These are phyloP conservation scores for Colletotrichum orbiculare DNA, from an alignment of 2,329 filamentous ascomycete genomes.

Conservation along the genomic window DNA sequence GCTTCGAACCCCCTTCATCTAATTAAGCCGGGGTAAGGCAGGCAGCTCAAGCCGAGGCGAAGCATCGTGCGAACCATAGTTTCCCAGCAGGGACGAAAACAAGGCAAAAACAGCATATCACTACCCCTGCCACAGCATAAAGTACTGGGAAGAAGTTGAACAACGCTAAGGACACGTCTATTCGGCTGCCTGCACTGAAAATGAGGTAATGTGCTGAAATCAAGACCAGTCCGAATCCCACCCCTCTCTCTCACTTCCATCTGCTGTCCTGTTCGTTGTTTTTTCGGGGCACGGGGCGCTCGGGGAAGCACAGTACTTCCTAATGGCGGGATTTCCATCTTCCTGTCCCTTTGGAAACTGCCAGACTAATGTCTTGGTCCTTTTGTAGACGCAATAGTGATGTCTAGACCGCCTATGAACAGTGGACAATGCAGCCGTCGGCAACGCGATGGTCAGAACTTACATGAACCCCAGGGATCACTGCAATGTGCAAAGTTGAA, in stretches of 20 bases:
- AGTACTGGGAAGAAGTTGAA: not conserved
- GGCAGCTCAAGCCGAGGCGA: not conserved
- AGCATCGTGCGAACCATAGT: conserved; percentile 1
- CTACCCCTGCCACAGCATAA: conserved; percentile 6
- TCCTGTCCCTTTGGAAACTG: not conserved
- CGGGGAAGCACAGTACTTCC: conserved; percentile 4
- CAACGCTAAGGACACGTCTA: not conserved
- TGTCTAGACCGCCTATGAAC: conserved; percentile 11
- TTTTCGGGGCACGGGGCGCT: not conserved
- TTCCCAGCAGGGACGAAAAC: not conserved
- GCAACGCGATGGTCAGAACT: conserved; percentile 1
- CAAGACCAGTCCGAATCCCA: not conserved
- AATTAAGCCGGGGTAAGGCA: not conserved
- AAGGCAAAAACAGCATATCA: conserved; percentile 1
- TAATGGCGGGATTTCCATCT: conserved; percentile 1
- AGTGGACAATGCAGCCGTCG: not conserved
- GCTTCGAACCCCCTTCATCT: not conserved
- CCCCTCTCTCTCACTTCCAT: not conserved
- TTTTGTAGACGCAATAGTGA: not conserved
- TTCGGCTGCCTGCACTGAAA: conserved; percentile 8
- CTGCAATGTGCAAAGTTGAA: conserved; percentile 29
- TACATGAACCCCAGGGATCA: not conserved
- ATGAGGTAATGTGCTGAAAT: not conserved
- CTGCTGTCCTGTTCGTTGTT: not conserved
- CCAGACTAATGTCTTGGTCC: not conserved